phyloP scores from a whole-genome alignment of 2,329 filamentous ascomycete species.

The Botrytis tulipae region DNA sequence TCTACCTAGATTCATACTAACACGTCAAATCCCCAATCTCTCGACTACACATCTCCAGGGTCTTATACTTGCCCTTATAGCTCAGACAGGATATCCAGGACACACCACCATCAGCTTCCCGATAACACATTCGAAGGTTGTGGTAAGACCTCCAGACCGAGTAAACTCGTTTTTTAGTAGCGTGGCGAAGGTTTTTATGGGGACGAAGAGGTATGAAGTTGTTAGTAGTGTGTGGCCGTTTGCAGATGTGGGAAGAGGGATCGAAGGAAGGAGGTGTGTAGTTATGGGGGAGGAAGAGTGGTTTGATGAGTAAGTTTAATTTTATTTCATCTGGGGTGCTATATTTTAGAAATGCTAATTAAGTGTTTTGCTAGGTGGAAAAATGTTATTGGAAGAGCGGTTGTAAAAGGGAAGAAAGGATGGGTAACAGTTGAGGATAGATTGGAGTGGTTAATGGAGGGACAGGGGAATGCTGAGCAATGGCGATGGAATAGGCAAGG shows the following conservation, averaged over 20 bases:
- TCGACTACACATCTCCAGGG: conserved; percentile 56
- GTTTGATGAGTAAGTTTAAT: conserved; percentile 42
- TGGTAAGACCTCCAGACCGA: conserved; percentile 49
- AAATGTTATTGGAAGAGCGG: conserved; percentile 45
- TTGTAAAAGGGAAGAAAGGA: conserved; percentile 33
- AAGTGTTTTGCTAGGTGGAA: conserved; percentile 45
- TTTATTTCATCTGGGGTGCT: neutral
- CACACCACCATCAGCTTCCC: conserved; percentile 50
- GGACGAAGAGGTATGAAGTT: conserved; percentile 55
- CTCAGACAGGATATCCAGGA: conserved; percentile 51
- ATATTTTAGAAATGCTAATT: conserved; percentile 12
- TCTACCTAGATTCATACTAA: conserved; percentile 46
- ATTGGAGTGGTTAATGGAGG: conserved; percentile 37
- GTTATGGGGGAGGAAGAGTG: conserved; percentile 57
- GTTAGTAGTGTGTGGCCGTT: conserved; percentile 58
- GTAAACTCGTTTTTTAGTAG: conserved; percentile 49
- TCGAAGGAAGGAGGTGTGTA: conserved; percentile 44
- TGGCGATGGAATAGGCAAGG: conserved; percentile 5
- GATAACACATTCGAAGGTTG: conserved; percentile 49
- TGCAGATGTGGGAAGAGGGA: conserved; percentile 46
- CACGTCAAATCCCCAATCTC: conserved; percentile 54
- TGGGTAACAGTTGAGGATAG: conserved; percentile 38
- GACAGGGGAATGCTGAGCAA: conserved; percentile 24
- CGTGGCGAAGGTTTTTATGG: conserved; percentile 51
- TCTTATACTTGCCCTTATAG: conserved; percentile 51